Evolutionary conservation across 148 eudicot genomes (phyloP).

Genomic region (Pouteria glomerata): DNA sequence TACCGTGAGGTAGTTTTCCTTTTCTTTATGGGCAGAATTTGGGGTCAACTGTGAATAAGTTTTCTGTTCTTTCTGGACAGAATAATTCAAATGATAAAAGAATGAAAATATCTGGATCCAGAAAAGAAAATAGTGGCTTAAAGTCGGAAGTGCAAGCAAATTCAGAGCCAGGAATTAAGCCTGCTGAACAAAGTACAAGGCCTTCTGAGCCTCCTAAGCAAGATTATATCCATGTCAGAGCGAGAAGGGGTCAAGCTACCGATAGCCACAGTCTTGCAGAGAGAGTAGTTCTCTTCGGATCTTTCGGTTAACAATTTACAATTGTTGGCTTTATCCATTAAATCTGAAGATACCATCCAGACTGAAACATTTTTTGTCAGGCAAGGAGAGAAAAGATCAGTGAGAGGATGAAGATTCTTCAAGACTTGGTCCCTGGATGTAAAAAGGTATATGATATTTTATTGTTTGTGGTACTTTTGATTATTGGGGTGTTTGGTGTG

Average conservation of each 20-base stretch:
- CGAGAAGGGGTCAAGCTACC: slow-evolving; percentile 96
- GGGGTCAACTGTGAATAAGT: slow-evolving; percentile 2
- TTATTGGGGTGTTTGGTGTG: too few species aligned
- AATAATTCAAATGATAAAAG: slow-evolving; percentile 47
- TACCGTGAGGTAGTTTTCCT: too few species aligned
- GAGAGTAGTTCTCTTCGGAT: slow-evolving; percentile 37
- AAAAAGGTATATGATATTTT: slow-evolving; percentile 48
- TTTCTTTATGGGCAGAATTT: too few species aligned
- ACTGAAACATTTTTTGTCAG: slow-evolving; percentile 29
- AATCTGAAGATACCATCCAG: background rate
- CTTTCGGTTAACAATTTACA: background rate
- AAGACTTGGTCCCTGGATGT: slow-evolving; percentile 94
- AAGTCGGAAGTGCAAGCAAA: slow-evolving; percentile 51
- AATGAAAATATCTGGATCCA: slow-evolving; percentile 37
- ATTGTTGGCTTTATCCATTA: background rate
- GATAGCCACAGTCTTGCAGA: too few species aligned
- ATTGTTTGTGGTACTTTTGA: background rate
- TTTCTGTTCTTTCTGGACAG: slow-evolving; percentile 24
- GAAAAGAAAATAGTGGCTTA: slow-evolving; percentile 38
- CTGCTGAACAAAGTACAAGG: slow-evolving; percentile 36
- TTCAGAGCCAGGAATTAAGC: slow-evolving; percentile 61
- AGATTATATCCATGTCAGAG: too few species aligned
- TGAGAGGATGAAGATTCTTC: slow-evolving; percentile 88
- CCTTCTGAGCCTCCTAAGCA: slow-evolving; percentile 54
- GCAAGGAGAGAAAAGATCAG: slow-evolving; percentile 91